phyloP scores from a whole-genome alignment of 345 rosid species.

The Streptanthus diversifolius region DNA sequence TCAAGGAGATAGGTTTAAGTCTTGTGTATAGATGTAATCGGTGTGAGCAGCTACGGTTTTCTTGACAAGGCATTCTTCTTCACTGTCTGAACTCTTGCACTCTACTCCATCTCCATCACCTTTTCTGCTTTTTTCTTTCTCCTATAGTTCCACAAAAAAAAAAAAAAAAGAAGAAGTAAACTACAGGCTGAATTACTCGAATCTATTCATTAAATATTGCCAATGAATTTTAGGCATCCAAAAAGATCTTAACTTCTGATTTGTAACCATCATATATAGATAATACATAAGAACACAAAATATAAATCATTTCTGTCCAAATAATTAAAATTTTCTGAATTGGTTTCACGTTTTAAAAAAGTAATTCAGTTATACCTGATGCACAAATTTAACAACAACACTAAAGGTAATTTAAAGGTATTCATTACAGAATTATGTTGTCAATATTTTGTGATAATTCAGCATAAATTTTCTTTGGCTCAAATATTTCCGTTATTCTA shows the following conservation, averaged over 20 bases:
- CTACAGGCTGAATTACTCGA: neutral
- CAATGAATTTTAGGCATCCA: neutral
- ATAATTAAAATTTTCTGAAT: too few relatives aligned
- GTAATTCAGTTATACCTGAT: too few relatives aligned
- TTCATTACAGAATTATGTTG: too few relatives aligned
- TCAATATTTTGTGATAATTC: neutral
- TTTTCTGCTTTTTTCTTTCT: conserved; percentile 23
- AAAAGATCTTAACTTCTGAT: neutral
- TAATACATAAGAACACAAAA: neutral
- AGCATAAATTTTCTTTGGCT: neutral
- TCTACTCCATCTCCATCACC: conserved; percentile 34
- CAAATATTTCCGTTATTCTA: neutral
- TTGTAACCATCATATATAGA: neutral
- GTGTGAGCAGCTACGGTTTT: conserved; percentile 47
- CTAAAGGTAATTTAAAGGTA: too few relatives aligned
- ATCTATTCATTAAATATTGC: neutral
- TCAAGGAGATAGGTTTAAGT: conserved; percentile 34
- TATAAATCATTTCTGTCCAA: too few relatives aligned
- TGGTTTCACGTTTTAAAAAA: too few relatives aligned
- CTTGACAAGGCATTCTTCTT: conserved; percentile 49
- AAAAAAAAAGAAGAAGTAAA: neutral
- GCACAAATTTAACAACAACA: too few relatives aligned
- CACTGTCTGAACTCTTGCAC: conserved; percentile 37
- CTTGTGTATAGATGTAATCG: conserved; percentile 59
- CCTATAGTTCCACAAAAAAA: conserved; percentile 8